Conservation (phyloP, 257 asterid species). For the Solanum etuberosum region DNA sequence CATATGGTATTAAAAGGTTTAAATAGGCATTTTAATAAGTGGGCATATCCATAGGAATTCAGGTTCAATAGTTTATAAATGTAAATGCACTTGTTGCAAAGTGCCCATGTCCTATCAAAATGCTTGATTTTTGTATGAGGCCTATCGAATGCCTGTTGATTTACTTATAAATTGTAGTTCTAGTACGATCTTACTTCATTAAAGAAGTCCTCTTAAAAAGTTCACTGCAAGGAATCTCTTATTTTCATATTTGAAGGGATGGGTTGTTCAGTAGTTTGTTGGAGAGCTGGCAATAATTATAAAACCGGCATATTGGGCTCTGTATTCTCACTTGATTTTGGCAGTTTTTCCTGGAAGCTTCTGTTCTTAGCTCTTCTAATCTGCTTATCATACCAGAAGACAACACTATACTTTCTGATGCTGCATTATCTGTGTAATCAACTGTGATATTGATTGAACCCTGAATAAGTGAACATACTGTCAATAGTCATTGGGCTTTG, state of each 20-base stretch:
- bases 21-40: not conserved
- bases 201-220: not conserved
- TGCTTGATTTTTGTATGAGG: not conserved
- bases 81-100: not conserved
- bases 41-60: not conserved
- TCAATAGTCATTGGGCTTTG: not conserved
- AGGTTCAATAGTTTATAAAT: not conserved
- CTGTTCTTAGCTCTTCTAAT: not conserved
- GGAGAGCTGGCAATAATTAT: not conserved
- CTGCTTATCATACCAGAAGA: not conserved
- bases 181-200: not conserved
- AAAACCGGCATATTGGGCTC: not conserved
- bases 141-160: not conserved
- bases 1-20: not conserved
- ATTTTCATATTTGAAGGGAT: not conserved
- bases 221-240: not conserved
- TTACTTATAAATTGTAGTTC: not conserved
- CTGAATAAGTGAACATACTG: not conserved
- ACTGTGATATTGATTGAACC: not conserved
- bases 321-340: not conserved
- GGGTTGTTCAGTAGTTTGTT: not conserved
- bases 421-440: not conserved
- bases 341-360: not conserved
- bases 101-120: not conserved
- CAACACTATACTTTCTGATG: not conserved